phyloP scores from a whole-genome alignment of 257 asterid species.

The Agastache rugosa region DNA sequence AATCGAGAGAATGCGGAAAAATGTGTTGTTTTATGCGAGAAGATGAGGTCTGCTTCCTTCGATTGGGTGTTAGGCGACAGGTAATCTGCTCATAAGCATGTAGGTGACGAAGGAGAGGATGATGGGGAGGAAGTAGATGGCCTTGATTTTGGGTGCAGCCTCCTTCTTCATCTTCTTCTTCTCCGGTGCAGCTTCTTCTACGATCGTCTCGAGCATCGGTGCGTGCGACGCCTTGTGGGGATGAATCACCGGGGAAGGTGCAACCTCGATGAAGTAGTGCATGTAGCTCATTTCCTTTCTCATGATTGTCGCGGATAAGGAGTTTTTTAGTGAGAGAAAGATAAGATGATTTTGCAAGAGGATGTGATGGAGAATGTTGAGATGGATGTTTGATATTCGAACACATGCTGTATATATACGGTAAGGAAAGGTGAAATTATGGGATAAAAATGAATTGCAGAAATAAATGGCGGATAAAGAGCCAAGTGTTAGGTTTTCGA shows the following conservation, averaged over 20 bases:
- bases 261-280: constrained; percentile 43
- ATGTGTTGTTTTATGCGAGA: not conserved
- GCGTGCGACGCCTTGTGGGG: constrained; percentile 42
- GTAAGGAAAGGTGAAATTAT: not conserved
- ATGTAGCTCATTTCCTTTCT: constrained; percentile 38
- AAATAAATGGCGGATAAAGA: not conserved
- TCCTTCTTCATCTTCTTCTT: constrained; percentile 8
- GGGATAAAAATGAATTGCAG: not conserved
- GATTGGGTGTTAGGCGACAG: not conserved
- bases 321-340: not conserved
- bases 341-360: constrained; percentile 14
- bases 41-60: not conserved
- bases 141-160: not conserved
- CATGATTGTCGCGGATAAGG: constrained; percentile 27
- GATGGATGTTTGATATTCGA: constrained; percentile 1
- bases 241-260: constrained; percentile 42
- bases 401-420: not conserved
- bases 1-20: not conserved
- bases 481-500: constrained; percentile 24
- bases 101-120: constrained; percentile 39
- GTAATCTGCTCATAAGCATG: constrained; percentile 23
- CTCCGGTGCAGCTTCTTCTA: constrained; percentile 39
- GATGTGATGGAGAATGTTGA: constrained; percentile 10
- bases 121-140: constrained; percentile 31
- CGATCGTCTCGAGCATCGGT: constrained; percentile 46